Evolutionary conservation across 441 rosid genomes (phyloP).

Genomic region (Pelargonium myrrhifolium): DNA sequence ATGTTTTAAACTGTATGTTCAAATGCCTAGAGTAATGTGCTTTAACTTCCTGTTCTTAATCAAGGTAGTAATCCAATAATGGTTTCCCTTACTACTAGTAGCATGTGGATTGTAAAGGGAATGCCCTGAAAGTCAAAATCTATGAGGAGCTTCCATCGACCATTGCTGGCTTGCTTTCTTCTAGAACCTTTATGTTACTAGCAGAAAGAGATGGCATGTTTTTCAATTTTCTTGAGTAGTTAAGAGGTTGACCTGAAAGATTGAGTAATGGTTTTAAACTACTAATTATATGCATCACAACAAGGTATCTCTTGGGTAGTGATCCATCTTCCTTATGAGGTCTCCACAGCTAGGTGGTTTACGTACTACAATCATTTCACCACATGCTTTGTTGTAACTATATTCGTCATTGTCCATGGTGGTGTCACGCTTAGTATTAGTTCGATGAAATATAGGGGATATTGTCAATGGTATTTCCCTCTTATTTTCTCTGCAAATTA

Average conservation of each 20-base stretch:
- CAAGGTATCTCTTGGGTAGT: background rate
- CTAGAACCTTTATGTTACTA: background rate
- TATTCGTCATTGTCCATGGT: background rate
- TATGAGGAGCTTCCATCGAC: background rate
- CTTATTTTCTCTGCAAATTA: background rate
- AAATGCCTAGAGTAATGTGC: background rate
- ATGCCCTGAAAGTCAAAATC: background rate
- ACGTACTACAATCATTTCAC: background rate
- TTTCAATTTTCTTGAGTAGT: background rate
- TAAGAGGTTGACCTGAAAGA: background rate
- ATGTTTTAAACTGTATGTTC: background rate
- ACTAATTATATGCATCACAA: background rate
- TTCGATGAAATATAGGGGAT: background rate
- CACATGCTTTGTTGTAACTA: background rate
- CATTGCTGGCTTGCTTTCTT: too few relatives aligned
- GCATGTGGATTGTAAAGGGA: background rate
- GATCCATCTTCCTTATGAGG: background rate
- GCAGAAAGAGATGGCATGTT: background rate
- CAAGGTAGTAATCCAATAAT: background rate
- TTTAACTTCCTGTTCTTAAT: background rate
- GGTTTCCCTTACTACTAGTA: background rate
- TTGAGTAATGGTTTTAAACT: background rate
- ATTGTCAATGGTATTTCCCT: background rate
- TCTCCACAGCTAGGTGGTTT: background rate
- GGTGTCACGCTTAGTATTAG: background rate